Percentiles rank a stretch among this genome's conserved stretches.
These are phyloP conservation scores for Aspergillus sp. DNA, from an alignment of 2,329 filamentous ascomycete genomes.

Conservation along the genomic window DNA sequence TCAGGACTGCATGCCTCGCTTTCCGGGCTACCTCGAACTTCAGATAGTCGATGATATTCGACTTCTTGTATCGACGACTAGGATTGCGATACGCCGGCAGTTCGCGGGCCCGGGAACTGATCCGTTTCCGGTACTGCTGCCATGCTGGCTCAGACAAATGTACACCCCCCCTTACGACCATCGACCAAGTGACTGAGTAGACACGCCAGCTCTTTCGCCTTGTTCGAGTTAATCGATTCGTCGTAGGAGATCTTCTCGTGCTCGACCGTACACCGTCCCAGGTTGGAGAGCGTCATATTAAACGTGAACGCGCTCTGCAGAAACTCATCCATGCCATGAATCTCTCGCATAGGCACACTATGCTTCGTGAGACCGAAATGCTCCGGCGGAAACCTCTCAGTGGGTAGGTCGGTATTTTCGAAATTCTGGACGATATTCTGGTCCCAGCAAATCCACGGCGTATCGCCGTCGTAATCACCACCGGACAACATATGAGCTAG, in stretches of 20 bases:
- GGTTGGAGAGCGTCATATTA: conserved; percentile 40
- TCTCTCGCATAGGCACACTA: conserved; percentile 34
- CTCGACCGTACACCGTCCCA: conserved; percentile 50
- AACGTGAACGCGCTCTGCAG: conserved; percentile 45
- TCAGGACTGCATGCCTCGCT: conserved; percentile 25
- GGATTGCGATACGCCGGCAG: conserved; percentile 36
- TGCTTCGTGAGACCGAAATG: conserved; percentile 47
- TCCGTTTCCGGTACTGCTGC: conserved; percentile 27
- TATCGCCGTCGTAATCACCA: conserved; percentile 63
- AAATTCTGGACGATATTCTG: conserved; percentile 48
- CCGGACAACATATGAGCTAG: conserved; percentile 58
- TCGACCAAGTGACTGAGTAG: conserved; percentile 45
- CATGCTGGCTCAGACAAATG: conserved; percentile 36
- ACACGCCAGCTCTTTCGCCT: conserved; percentile 34
- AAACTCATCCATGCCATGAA: conserved; percentile 35
- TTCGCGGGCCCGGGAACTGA: conserved; percentile 22
- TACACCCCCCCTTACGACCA: conserved; percentile 39
- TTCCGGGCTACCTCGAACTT: conserved; percentile 36
- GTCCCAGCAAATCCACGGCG: conserved; percentile 59
- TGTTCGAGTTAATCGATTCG: conserved; percentile 33
- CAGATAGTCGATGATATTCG: conserved; percentile 42
- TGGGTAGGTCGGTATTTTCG: conserved; percentile 46
- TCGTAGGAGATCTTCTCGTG: conserved; percentile 52
- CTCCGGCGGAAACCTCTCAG: conserved; percentile 27
- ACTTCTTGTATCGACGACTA: conserved; percentile 13